These are phyloP conservation scores for Leucoagaricus sp. DNA, from an alignment of 1,284 basidiomycete genomes.

Conservation along the genomic window DNA sequence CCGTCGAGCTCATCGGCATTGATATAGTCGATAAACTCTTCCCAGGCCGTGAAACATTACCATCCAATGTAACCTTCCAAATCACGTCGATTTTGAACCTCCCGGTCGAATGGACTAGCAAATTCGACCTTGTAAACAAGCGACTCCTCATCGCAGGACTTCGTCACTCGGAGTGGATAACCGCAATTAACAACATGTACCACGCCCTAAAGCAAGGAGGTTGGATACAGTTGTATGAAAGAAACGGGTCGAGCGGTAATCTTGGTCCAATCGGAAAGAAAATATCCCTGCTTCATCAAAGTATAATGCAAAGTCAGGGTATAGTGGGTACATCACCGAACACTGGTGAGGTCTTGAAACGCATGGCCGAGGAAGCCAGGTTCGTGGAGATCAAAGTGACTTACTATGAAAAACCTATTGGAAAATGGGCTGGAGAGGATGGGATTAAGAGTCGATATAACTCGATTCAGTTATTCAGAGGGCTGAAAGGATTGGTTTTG, in stretches of 20 bases:
- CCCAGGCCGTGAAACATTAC: background rate
- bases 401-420: background rate
- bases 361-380: background rate
- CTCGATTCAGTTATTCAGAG: background rate
- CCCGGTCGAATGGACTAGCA: background rate
- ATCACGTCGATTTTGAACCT: background rate
- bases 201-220: constrained; percentile 4
- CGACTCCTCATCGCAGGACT: background rate
- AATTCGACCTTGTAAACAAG: background rate
- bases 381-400: background rate
- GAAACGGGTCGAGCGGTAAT: background rate
- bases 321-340: background rate
- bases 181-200: background rate
- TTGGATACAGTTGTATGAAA: background rate
- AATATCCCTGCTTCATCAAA: background rate
- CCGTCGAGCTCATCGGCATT: background rate
- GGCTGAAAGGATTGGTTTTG: background rate
- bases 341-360: background rate
- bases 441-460: background rate
- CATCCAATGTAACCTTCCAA: background rate
- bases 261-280: background rate
- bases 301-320: background rate
- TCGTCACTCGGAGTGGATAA: background rate
- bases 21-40: background rate
- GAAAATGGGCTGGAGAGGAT: background rate